Evolutionary conservation across 352 stramenopile species (phyloP).

Genomic region (Pythium scleroteichum): DNA sequence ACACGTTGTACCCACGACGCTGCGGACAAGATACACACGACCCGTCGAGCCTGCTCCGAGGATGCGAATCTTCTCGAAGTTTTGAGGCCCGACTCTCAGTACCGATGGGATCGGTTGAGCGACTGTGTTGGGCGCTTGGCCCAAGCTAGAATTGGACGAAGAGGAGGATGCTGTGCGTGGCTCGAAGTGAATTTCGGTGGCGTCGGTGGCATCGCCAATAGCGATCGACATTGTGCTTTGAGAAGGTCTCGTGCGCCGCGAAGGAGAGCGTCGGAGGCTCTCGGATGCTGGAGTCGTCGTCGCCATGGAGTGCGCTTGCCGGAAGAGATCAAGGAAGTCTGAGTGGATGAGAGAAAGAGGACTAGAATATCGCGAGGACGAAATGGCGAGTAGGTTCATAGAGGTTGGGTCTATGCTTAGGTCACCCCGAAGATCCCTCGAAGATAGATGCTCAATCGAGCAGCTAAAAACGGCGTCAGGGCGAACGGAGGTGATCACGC

Average conservation of each 20-base stretch:
- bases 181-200: slow-evolving; percentile 15
- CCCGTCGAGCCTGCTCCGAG: slow-evolving; percentile 45
- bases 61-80: slow-evolving; percentile 55
- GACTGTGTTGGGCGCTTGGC: background rate
- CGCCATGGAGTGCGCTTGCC: too few relatives aligned
- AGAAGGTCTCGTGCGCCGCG: slow-evolving; percentile 5
- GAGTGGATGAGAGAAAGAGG: too few relatives aligned
- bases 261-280: slow-evolving; percentile 9
- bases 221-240: slow-evolving; percentile 16
- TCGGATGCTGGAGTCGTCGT: slow-evolving; percentile 8
- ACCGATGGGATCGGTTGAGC: slow-evolving; percentile 4
- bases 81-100: slow-evolving; percentile 36
- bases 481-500: too few relatives aligned
- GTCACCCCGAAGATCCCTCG: too few relatives aligned
- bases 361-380: slow-evolving; percentile 1
- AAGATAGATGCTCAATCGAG: too few relatives aligned
- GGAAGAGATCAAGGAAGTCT: too few relatives aligned
- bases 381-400: background rate
- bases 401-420: too few relatives aligned
- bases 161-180: background rate
- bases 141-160: too few relatives aligned
- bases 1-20: slow-evolving; percentile 21
- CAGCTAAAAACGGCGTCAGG: too few relatives aligned
- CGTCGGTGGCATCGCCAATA: slow-evolving; percentile 9
- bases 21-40: slow-evolving; percentile 50